Percentiles rank a stretch among this genome's conserved stretches.
phyloP scores from a whole-genome alignment of 2,329 filamentous ascomycete genomes.

The Epichloe brachyelytri region DNA sequence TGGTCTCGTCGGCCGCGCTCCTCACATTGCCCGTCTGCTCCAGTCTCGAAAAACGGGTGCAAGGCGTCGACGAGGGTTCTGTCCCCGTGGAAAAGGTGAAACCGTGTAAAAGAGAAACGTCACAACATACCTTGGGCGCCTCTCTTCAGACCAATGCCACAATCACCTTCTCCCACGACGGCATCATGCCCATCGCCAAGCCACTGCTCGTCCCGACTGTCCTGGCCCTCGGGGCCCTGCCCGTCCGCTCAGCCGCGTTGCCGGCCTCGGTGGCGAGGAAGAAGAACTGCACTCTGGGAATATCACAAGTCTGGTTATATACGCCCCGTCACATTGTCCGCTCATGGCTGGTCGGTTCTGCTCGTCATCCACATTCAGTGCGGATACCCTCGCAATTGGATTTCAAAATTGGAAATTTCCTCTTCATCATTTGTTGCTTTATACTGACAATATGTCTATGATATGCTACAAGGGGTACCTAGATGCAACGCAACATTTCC shows the following conservation, averaged over 20 bases:
- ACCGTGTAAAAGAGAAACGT: background rate
- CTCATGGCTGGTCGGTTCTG: too few relatives aligned
- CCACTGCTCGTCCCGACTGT: conserved; percentile 28
- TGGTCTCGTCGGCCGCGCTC: conserved; percentile 57
- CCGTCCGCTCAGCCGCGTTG: conserved; percentile 34
- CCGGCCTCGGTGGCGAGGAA: conserved; percentile 26
- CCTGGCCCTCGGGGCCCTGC: conserved; percentile 19
- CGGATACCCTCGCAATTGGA: too few relatives aligned
- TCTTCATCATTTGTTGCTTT: background rate
- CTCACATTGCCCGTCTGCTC: too few relatives aligned
- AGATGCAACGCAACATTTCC: background rate
- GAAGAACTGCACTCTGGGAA: background rate
- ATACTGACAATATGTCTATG: background rate
- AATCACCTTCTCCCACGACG: conserved; percentile 82
- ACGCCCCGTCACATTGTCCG: too few relatives aligned
- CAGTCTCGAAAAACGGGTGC: too few relatives aligned
- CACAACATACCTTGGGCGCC: conserved; percentile 58
- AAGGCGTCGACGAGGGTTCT: too few relatives aligned
- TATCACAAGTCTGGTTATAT: too few relatives aligned
- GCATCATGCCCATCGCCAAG: conserved; percentile 55
- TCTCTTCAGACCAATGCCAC: conserved; percentile 72
- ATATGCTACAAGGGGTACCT: background rate
- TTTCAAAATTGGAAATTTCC: too few relatives aligned
- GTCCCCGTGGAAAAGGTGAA: too few relatives aligned
- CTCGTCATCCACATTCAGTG: too few relatives aligned